Evolutionary conservation across 306 rosid species (phyloP), one percentile per base, ranked within the genome.

Genomic region (Oxytropis ochrocephala): DNA sequence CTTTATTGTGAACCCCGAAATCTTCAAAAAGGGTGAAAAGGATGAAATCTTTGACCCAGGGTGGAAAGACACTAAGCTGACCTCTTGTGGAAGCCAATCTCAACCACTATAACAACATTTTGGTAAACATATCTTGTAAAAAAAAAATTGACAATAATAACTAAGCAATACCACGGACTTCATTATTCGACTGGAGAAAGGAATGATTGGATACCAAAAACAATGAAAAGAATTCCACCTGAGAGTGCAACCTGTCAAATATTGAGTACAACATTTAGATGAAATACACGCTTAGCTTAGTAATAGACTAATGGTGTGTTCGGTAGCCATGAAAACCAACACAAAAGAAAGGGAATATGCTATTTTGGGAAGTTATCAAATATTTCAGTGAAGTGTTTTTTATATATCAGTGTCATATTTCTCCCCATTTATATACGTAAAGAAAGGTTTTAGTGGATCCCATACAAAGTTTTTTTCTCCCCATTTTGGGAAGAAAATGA

Each of bases 181-280:
- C 87, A 86, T 19, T 62, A 61, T 53, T 79, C 78, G 10, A 85
- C 78, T 0, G 93, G 82, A 57, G 98, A 77, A 64, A 93, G 89
- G 85, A 78, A 90, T 27, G 98, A 93, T 44, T 93, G 98, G 67
- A 93, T 83, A 48, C 98, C 96, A 44, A 93, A 93, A 78, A 85
- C 86, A 58, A 90, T 83, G 79, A 90, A 90, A 47, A 93, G 91
- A 81, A 93, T 48, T 67, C 94, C 97, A 70, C 98, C 93, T 4
- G 93, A 86, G 66, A 93, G 81, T 38, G 89, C 93, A 85, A 93
- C 85, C 96, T 93, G 89, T 48, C 75, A 86, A 44, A 67, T 33
- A 58, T 70, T 42, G 73, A 76, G 29, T 5, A 55, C 66, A 62
- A 11, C 52, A 53, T 60, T 75, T 11, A 72, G 51, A 80, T 24